Percentiles rank a stretch among this genome's conserved stretches.
These are phyloP conservation scores for Alternaria brassicicola DNA, from an alignment of 2,329 filamentous ascomycete genomes.

Conservation along the genomic window DNA sequence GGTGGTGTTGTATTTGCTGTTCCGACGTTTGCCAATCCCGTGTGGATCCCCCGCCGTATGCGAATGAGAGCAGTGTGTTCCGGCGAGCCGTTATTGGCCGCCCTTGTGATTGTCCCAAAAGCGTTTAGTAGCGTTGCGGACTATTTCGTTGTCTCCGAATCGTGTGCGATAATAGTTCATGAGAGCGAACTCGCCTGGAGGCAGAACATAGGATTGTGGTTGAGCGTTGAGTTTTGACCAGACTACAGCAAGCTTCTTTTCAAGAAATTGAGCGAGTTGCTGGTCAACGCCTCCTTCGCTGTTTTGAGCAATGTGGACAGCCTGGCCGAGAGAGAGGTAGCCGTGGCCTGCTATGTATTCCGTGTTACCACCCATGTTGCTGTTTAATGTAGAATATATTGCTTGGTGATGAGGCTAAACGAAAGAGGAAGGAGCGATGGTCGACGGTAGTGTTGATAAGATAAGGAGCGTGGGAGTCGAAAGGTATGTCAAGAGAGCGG, in stretches of 20 bases:
- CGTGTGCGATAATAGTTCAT: slow-evolving; percentile 83
- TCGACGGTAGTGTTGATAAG: slow-evolving; percentile 14
- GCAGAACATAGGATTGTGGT: slow-evolving; percentile 75
- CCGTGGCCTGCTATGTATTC: slow-evolving; percentile 50
- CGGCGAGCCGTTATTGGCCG: slow-evolving; percentile 22
- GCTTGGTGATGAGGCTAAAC: slow-evolving; percentile 31
- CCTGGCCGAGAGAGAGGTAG: slow-evolving; percentile 64
- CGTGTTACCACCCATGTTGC: slow-evolving; percentile 51
- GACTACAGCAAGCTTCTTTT: slow-evolving; percentile 62
- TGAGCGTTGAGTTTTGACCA: slow-evolving; percentile 71
- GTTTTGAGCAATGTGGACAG: slow-evolving; percentile 77
- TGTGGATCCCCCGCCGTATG: not conserved
- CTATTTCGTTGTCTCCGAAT: slow-evolving; percentile 61
- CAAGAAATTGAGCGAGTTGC: slow-evolving; percentile 68
- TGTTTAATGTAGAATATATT: slow-evolving; percentile 33
- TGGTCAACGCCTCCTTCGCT: slow-evolving; percentile 71
- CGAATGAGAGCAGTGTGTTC: slow-evolving; percentile 1
- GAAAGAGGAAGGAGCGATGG: slow-evolving; percentile 30
- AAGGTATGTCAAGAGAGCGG: slow-evolving; percentile 6
- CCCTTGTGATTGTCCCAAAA: slow-evolving; percentile 61
- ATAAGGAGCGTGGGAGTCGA: slow-evolving; percentile 19
- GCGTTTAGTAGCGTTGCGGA: slow-evolving; percentile 60
- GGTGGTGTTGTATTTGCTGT: not conserved
- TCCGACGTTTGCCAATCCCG: not conserved
- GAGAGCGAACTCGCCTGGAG: slow-evolving; percentile 77